Evolutionary conservation across 169 alveolate species (phyloP), one percentile per base, ranked within the genome.

Genomic region (Neospora caninum): DNA sequence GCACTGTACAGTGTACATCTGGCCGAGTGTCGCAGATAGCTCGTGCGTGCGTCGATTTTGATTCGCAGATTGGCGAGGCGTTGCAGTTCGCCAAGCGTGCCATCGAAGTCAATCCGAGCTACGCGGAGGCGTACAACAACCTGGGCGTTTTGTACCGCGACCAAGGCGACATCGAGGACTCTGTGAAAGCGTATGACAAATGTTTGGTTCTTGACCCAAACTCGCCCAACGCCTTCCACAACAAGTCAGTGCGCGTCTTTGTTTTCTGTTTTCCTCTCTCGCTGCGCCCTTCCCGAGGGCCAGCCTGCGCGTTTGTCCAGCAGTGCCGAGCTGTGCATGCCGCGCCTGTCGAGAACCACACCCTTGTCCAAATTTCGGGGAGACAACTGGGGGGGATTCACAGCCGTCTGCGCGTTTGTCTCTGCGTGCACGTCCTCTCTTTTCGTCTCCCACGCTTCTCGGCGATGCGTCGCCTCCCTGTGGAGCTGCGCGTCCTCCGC

Each of bases 101-200:
- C 0, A 31, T 93, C 20, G 91, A 78, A 31, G 89, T 88, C 13
- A 31, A 39, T 43, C 95, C 95, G 38, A 69, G 54, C 88, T 88
- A 93, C 88, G 95, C 89, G 1, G 93, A 95, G 93, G 96, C 96
- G 38, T 93, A 89, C 95, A 95, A 95, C 80, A 95, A 95, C 58
- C 64, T 95, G 25, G 96, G 95, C 0, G 93, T 95, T 16, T 67
- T 95, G 42, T 80, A 73, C 54, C 88, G 96, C 16, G 96, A 95
- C 42, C 93, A 70, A 64, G 95, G 95, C 18, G 89, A 94, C 16
- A 87, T 94, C 34, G 91, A 45, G 54, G 82, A 43, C 31, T 94
- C 94, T 38, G 69, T 94, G 34, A 54, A 27, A 36, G 95, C 94
- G 9, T 94, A 88, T 58, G 94, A 84, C 49, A 70, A n/a, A 54